Conservation (phyloP, 345 rosid genomes). For the Salix purpurea region DNA sequence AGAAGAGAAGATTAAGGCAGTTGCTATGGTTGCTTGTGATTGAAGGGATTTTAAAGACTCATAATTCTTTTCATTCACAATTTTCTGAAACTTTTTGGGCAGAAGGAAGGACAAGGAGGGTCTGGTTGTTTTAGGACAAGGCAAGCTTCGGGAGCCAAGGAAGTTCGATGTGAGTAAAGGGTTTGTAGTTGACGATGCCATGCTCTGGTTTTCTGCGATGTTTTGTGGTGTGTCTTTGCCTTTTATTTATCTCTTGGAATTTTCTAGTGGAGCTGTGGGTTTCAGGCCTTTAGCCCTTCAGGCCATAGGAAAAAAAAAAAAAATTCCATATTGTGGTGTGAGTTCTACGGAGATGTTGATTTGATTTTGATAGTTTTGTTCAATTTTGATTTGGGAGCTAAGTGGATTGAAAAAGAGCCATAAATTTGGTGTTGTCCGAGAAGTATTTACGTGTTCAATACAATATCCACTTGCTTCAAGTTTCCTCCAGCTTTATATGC, state of each 20-base stretch:
- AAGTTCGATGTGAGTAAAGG: conserved; percentile 42
- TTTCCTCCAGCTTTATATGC: neutral
- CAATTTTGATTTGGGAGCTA: conserved; percentile 1
- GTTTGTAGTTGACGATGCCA: conserved; percentile 34
- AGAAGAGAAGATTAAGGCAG: conserved; percentile 52
- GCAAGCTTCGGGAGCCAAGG: conserved; percentile 31
- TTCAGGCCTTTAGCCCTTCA: neutral
- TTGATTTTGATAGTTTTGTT: neutral
- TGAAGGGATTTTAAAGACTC: conserved; percentile 9
- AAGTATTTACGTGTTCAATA: conserved; percentile 40
- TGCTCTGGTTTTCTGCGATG: conserved; percentile 3
- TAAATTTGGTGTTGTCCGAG: conserved; percentile 25
- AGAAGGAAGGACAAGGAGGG: conserved; percentile 17
- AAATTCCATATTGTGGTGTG: no score
- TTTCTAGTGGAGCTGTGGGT: neutral
- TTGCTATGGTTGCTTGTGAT: conserved; percentile 44
- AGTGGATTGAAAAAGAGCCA: conserved; percentile 27
- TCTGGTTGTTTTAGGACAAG: conserved; percentile 44
- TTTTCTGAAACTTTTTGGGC: conserved; percentile 17
- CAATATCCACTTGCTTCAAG: conserved; percentile 31
- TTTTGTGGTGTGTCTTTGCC: neutral
- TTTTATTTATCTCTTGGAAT: neutral
- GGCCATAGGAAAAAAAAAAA: neutral
- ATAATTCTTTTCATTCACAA: conserved; percentile 13
- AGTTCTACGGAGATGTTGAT: neutral